These are phyloP conservation scores for Saprolegnia parasitica DNA, from an alignment of 352 stramenopile species.

Conservation along the genomic window DNA sequence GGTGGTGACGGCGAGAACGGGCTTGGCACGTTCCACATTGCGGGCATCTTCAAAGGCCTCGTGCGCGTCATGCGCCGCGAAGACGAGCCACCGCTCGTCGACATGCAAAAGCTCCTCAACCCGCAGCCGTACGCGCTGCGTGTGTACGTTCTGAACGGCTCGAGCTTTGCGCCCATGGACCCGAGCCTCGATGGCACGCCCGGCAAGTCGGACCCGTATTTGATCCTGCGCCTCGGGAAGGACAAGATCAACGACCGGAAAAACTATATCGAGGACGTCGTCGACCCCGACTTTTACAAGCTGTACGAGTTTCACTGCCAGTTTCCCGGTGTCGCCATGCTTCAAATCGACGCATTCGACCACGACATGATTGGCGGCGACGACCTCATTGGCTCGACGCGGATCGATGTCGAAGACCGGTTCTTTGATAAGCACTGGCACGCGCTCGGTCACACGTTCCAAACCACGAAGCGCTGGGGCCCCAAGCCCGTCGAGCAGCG, in stretches of 20 bases:
- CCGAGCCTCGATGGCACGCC: conserved; percentile 71
- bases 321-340: conserved; percentile 76
- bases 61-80: conserved; percentile 81
- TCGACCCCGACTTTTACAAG: conserved; percentile 90
- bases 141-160: conserved; percentile 82
- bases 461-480: conserved; percentile 59
- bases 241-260: conserved; percentile 84
- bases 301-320: conserved; percentile 76
- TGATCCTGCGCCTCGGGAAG: conserved; percentile 80
- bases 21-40: conserved; percentile 64
- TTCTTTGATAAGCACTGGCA: conserved; percentile 89
- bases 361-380: conserved; percentile 86
- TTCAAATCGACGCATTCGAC: conserved; percentile 88
- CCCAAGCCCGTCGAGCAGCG: conserved; percentile 79
- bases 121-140: conserved; percentile 77
- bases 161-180: conserved; percentile 85
- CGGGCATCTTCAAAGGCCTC: conserved; percentile 87
- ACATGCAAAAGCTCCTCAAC: conserved; percentile 61
- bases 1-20: conserved; percentile 35
- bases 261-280: conserved; percentile 87
- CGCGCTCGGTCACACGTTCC: conserved; percentile 80
- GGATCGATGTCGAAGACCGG: conserved; percentile 91
- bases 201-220: conserved; percentile 85
- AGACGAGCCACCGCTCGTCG: conserved; percentile 71
- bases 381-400: conserved; percentile 88